Conservation (phyloP, 495 filamentous ascomycete genomes). For the Aspergillus carlsbadensis region DNA sequence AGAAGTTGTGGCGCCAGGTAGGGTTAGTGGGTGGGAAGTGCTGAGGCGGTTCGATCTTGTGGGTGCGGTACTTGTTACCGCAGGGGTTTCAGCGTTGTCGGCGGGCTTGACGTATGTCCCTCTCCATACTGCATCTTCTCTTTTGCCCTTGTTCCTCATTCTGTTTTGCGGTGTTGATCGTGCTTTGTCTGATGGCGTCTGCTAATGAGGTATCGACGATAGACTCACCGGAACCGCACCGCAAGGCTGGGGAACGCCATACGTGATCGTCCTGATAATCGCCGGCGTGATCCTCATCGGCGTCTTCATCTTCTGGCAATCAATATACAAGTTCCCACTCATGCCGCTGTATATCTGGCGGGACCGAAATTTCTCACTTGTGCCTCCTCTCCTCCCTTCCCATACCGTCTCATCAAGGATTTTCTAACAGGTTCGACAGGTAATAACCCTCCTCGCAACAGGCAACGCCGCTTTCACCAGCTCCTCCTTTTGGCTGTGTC, state of each 20-base stretch:
- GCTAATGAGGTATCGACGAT: neutral
- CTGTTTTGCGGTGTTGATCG: too few relatives aligned
- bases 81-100: conserved; percentile 64
- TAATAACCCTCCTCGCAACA: conserved; percentile 5
- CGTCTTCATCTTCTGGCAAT: conserved; percentile 65
- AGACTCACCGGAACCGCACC: conserved; percentile 50
- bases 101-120: conserved; percentile 58
- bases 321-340: conserved; percentile 27
- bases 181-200: too few relatives aligned
- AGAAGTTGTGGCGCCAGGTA: too few relatives aligned
- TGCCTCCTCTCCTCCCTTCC: conserved; percentile 1
- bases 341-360: conserved; percentile 42
- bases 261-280: conserved; percentile 62
- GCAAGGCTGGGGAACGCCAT: conserved; percentile 66
- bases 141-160: neutral
- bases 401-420: neutral
- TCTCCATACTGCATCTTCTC: neutral
- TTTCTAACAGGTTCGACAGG: conserved; percentile 6
- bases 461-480: conserved; percentile 39
- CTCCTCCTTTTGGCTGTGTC: conserved; percentile 35
- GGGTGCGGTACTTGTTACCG: conserved; percentile 62
- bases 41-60: conserved; percentile 62
- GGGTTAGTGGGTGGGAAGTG: conserved; percentile 38
- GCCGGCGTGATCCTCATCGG: conserved; percentile 58
- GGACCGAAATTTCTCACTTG: conserved; percentile 39